A percentile compares a stretch with the other conserved stretches of the same genome.
Conservation (phyloP, 805 yeast species). For the Candida dendrica region DNA sequence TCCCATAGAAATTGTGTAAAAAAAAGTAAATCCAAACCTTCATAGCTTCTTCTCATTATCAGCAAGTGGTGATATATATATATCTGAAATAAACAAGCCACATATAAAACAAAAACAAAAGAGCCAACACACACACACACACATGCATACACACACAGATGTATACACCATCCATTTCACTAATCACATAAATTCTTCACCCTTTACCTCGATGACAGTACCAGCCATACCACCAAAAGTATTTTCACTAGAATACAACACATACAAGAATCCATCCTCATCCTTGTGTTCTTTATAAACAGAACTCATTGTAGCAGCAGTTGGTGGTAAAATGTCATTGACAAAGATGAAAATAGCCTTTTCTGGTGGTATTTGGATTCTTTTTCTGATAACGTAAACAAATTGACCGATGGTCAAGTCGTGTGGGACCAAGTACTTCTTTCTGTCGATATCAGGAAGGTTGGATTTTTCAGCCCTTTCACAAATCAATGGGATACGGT, state of each 20-base stretch:
- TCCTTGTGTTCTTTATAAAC: conserved; percentile 96
- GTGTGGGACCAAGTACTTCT: conserved; percentile 92
- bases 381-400: conserved; percentile 93
- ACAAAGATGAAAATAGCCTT: conserved; percentile 97
- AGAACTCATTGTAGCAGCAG: conserved; percentile 93
- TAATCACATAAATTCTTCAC: background rate
- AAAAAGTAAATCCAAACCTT: no score
- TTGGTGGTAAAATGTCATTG: conserved; percentile 94
- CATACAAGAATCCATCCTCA: conserved; percentile 94
- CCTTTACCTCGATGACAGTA: background rate
- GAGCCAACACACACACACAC: no score
- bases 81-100: no score
- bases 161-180: no score
- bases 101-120: no score
- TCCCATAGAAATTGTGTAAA: no score
- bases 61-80: no score
- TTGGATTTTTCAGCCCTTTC: conserved; percentile 96
- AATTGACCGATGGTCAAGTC: conserved; percentile 97
- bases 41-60: no score
- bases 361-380: conserved; percentile 92
- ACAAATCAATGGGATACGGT: conserved; percentile 93
- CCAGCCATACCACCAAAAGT: conserved; percentile 60
- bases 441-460: conserved; percentile 92
- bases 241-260: conserved; percentile 94
- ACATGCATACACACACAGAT: no score